These are phyloP conservation scores for Cladobotryum mycophilum DNA, from an alignment of 2,329 filamentous ascomycete genomes.

Conservation along the genomic window DNA sequence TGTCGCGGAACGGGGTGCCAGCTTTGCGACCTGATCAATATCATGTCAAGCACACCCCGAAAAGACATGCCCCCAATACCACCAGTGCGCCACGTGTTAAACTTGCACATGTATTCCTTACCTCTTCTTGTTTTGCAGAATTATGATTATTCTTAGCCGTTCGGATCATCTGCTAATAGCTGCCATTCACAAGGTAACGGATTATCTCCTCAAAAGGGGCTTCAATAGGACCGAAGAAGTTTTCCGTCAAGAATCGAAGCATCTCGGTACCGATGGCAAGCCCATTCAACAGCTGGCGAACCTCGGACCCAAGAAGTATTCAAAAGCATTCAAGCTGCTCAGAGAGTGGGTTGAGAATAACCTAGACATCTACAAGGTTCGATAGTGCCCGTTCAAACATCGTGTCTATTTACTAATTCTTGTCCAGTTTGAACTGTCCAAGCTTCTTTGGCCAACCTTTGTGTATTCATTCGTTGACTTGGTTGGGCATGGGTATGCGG, in stretches of 20 bases:
- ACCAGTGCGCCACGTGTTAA: not conserved
- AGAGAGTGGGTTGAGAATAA: conserved; percentile 85
- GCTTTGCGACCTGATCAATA: not conserved
- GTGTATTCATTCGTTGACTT: conserved; percentile 88
- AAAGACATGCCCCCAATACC: not conserved
- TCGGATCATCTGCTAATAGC: conserved; percentile 11
- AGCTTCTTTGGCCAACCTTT: conserved; percentile 88
- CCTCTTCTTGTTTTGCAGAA: not conserved
- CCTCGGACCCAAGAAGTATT: conserved; percentile 68
- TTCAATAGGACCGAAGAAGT: conserved; percentile 90
- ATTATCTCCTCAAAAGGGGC: conserved; percentile 92
- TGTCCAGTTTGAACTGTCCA: conserved; percentile 70
- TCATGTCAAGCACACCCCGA: not conserved
- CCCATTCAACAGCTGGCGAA: conserved; percentile 66
- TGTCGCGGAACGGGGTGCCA: not conserved
- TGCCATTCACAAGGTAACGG: conserved; percentile 58
- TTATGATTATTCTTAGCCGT: not conserved
- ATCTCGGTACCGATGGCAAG: conserved; percentile 73
- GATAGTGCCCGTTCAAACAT: conserved; percentile 8
- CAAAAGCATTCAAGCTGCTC: conserved; percentile 66
- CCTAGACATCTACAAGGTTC: conserved; percentile 86
- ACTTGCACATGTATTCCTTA: not conserved
- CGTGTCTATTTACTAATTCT: not conserved
- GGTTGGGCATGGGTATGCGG: conserved; percentile 62
- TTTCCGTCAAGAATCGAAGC: conserved; percentile 82